Base-by-base conservation (phyloP, 495 filamentous ascomycete genomes). In the Penicillium arizonense region DNA sequence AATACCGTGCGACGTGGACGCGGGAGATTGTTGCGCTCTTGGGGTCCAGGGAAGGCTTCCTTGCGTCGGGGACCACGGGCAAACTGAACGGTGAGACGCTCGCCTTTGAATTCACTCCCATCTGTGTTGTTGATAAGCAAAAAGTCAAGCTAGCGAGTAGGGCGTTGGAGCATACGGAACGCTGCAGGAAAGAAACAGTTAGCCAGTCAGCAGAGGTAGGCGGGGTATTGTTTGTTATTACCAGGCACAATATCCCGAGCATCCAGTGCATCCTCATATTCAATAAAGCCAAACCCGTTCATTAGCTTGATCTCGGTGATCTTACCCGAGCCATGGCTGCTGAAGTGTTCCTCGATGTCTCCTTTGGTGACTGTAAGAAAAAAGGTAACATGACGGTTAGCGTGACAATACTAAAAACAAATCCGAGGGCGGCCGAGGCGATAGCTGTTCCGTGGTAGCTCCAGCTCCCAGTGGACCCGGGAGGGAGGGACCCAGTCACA, bases 281-380 rank as follows among this genome's bases (percentile, higher is more conserved):
- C 95, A 67, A 98, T 95, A 74, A 98, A 98, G 70, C 94, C 94
- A 67, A 98, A 98, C 57, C 94, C 94, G 69, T 95, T 96, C 95
- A 97, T 98, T 57, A 98, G 85, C 79, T 98, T 98, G 79, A 98
- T 91, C 77, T 98, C 94, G 51, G 87, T 93, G 61, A 98, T 97
- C 70, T 96, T 92, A 57, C 94, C 94, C 59, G 91, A 90, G 55
- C 93, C 94, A 83, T 96, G 90, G 63, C 83, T 89, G 62, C 87
- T 87, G 75, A 98, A 98, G 73, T 97, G 94, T 59, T 88, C 85
- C 74, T 97, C 93, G 66, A 98, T 87, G 65, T 97, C 95, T 69
- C 87, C 85, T 77, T 97, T 97, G 69, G 91, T 96, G 62, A 90
- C 92, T 97, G 75, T n/a, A 36, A 47, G 28, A 63, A 57, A 12